Evolutionary conservation across 2,329 filamentous ascomycete species (phyloP).

Genomic region (Paraphaeosphaeria sporulosa): DNA sequence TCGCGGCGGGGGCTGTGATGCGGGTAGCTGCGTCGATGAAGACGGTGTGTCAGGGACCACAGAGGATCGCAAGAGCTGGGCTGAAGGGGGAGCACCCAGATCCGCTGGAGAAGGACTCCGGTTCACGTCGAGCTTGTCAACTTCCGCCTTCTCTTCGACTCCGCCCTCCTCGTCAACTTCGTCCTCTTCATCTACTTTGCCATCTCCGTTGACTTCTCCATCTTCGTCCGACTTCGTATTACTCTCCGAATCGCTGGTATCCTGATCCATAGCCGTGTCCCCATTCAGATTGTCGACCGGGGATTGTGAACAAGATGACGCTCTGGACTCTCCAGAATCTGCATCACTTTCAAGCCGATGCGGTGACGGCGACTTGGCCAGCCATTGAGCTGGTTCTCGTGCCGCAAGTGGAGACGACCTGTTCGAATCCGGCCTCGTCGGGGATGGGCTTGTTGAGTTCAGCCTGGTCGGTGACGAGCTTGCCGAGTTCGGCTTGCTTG

Average conservation of each 20-base stretch:
- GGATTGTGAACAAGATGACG: slow-evolving; percentile 1
- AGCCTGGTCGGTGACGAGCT: too few species aligned
- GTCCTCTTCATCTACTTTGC: not conserved
- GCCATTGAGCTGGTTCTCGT: slow-evolving; percentile 4
- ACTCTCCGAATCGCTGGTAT: not conserved
- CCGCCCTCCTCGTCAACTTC: not conserved
- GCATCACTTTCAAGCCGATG: not conserved
- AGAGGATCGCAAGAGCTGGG: not conserved
- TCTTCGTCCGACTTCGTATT: not conserved
- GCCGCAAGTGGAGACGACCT: not conserved
- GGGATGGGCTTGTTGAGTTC: not conserved
- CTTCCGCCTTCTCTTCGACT: not conserved
- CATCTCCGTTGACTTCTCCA: not conserved
- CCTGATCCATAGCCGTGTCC: not conserved
- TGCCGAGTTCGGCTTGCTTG: not conserved
- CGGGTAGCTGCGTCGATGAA: not conserved
- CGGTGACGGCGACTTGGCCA: not conserved
- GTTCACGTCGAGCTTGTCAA: not conserved
- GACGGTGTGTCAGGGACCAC: not conserved
- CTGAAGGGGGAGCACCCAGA: not conserved
- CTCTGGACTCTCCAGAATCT: not conserved
- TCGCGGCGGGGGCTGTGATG: not conserved
- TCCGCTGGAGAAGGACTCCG: not conserved
- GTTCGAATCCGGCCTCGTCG: not conserved
- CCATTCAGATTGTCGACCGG: not conserved